Conservation (phyloP, 148 eudicot genomes). For the Camellia lanceoleosa region DNA sequence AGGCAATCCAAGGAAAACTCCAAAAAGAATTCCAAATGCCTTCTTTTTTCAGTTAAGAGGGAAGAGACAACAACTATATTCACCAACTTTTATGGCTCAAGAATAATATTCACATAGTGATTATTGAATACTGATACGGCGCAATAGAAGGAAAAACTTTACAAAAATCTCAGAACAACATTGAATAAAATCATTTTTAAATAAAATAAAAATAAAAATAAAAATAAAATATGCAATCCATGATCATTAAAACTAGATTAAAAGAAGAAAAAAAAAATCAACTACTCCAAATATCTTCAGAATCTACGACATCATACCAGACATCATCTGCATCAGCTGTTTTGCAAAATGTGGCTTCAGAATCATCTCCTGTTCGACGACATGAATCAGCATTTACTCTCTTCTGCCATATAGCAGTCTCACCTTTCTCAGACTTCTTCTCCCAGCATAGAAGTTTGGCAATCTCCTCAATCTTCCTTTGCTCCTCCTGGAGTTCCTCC, state of each 20-base stretch:
- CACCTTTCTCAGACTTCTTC: slow-evolving; percentile 78
- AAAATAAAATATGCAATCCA: background rate
- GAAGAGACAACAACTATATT: too few species aligned
- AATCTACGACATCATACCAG: slow-evolving; percentile 48
- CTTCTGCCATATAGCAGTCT: slow-evolving; percentile 87
- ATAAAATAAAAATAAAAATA: too few species aligned
- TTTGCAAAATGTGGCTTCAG: slow-evolving; percentile 56
- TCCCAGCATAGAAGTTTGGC: slow-evolving; percentile 95
- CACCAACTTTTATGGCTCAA: too few species aligned
- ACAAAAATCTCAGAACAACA: background rate
- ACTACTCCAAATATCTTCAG: background rate
- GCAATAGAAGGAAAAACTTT: background rate
- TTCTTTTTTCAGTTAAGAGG: background rate
- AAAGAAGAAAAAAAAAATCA: background rate
- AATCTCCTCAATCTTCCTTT: slow-evolving; percentile 73
- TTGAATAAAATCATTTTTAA: too few species aligned
- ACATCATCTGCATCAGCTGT: slow-evolving; percentile 62
- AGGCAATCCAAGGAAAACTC: background rate
- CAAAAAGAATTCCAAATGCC: background rate
- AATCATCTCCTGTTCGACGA: slow-evolving; percentile 45
- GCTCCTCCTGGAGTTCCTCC: slow-evolving; percentile 81
- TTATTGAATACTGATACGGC: background rate
- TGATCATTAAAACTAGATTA: background rate
- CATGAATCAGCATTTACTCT: slow-evolving; percentile 57
- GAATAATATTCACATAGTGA: too few species aligned